Base-by-base conservation (phyloP, 768 basidiomycete species). In the Scleroderma citrinum region DNA sequence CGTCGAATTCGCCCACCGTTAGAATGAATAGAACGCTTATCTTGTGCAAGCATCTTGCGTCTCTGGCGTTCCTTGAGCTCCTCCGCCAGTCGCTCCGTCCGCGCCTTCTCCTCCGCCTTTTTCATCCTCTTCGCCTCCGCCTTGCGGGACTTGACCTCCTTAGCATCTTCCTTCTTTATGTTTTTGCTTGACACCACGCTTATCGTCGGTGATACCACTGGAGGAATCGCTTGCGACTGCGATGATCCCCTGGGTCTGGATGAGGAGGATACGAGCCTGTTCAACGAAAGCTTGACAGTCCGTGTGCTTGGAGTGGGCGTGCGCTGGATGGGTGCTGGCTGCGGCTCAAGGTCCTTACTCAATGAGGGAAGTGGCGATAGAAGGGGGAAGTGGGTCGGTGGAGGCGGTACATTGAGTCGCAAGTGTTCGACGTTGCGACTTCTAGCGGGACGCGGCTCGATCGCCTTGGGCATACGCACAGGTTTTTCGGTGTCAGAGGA, bases 131-230 rank as follows among this genome's bases (percentile, higher is more conserved):
- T 73, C 40, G 71, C 71, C 48, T 75, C 70, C 20, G 68, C 71
- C 61, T 70, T 77, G 47, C 64, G 64, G 53, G 56, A 60, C 61
- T 74, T 78, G 55, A 68, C 63, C 49, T 76, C 77, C 37, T 61
- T 59, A 49, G 54, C 58, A n/a, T 64, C 55, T n/a, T 54, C 56
- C 44, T 54, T 58, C 29, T 52, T 67, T 7, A 53, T 52, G 5
- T 21, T 35, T 31, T 29, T 63, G 1, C 51, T 46, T 14, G 54
- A 31, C 1, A 47, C 10, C 11, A 46, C 16, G 14, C 55, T 61
- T 30, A 39, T 16, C 20, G 60, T 63, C 21, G 56, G 57, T n/a
- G 65, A 61, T 14, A 44, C 37, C 13, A 52, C 46, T 23, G 41
- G 46, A 26, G 38, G 17, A n/a, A 50, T 56, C n/a, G 40, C 48